Evolutionary conservation across 768 basidiomycete species (phyloP), one percentile per base, ranked within the genome.

Genomic region (Cubamyces sp.): DNA sequence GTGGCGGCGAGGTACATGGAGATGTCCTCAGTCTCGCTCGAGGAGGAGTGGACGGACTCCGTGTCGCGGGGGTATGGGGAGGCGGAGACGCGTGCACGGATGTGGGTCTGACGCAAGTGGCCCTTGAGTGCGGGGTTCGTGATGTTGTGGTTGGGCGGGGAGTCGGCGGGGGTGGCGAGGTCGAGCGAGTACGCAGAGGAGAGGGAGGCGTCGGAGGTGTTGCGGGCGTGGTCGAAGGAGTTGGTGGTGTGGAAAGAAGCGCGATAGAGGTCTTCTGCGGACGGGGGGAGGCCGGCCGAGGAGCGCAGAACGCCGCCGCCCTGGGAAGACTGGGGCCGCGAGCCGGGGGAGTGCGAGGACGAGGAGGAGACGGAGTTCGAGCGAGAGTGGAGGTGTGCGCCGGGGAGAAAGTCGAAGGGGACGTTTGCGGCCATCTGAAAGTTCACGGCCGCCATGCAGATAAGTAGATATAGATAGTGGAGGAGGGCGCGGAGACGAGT

Each of bases 21-120:
- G 64, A 92, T 81, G 73, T 94, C 92, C 68, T 94, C 92, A n/a
- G 91, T 87, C 77, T 94, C 92, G 76, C 87, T 89, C 56, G 90
- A 92, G 45, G 91, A 92, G 12, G 91, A 92, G 69, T 93, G 90
- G 64, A 92, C 89, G 71, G 87, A 89, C 78, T 92, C 90, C 14
- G 88, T 85, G 71, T 93, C 91, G 64, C 92, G 86, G 56, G 91
- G 89, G 75, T 94, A 94, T 47, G 92, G 92, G 56, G 91, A 92
- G 28, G 91, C 87, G 46, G 87, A 87, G 45, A 83, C 87, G 66
- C 92, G 87, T 66, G 90, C 90, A 66, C 92, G 85, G 74, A 87
- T 87, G 76, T 92, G 91, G 62, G 83, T 82, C 28, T 86, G 85
- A 66, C 90, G 87, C 66, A 88, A 82, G 69, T 89, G 88, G 69